A percentile compares a stretch with the other conserved stretches of the same genome.
Evolutionary conservation across 2,329 filamentous ascomycete species (phyloP).

Genomic region (Paraphaeosphaeria sporulosa): DNA sequence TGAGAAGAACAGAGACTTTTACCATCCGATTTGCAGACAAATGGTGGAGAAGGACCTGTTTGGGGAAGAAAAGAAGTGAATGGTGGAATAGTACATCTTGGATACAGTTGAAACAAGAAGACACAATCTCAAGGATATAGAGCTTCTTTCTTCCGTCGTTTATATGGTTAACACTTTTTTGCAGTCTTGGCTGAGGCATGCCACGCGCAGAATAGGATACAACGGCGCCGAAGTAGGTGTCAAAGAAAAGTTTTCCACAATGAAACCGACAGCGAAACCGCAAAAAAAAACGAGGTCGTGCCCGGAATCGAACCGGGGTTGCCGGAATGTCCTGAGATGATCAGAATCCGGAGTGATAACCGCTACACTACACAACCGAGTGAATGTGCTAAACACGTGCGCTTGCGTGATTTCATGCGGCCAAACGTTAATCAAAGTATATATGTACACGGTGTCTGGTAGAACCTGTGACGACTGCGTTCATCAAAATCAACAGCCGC

Average conservation of each 20-base stretch:
- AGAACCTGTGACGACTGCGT: not conserved
- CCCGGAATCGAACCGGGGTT: slow-evolving; percentile 13
- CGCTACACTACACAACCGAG: slow-evolving; percentile 12
- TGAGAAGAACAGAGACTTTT: slow-evolving; percentile 87
- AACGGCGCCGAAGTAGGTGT: no score
- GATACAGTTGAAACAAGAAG: no score
- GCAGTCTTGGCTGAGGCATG: no score
- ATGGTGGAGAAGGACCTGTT: slow-evolving; percentile 88
- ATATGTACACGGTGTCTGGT: not conserved
- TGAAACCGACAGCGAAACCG: no score
- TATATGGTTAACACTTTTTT: no score
- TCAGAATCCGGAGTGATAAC: slow-evolving; percentile 13
- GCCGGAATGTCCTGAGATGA: slow-evolving; percentile 9
- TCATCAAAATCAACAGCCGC: not conserved
- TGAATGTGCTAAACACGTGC: not conserved
- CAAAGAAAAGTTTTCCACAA: no score
- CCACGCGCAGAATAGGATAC: no score
- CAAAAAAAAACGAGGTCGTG: slow-evolving; percentile 7
- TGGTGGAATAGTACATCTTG: not conserved
- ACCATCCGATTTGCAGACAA: slow-evolving; percentile 83
- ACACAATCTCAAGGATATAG: no score
- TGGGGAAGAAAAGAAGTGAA: slow-evolving; percentile 41
- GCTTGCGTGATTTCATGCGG: not conserved
- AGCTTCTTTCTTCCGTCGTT: no score
- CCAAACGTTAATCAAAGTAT: not conserved